These are phyloP conservation scores for Triticum urartu DNA, from an alignment of 176 grass and related monocot species.

Conservation along the genomic window DNA sequence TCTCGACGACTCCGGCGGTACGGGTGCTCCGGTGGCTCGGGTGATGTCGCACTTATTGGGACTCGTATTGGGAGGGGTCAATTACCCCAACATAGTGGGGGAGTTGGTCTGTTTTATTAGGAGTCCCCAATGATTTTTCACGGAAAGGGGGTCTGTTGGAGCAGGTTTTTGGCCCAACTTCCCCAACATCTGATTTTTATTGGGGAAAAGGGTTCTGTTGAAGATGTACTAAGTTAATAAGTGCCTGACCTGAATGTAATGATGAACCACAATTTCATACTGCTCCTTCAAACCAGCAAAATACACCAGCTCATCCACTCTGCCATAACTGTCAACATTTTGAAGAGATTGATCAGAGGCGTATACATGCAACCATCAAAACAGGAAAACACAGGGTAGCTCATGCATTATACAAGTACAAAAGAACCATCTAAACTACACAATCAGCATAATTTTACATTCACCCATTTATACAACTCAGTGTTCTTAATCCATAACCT, in stretches of 20 bases:
- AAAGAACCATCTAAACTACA: conserved; percentile 19
- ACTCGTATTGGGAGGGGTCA: too few species aligned
- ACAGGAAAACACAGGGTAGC: background rate
- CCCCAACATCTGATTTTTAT: too few species aligned
- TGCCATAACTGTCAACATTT: conserved; percentile 75
- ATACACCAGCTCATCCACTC: conserved; percentile 88
- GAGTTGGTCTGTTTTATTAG: too few species aligned
- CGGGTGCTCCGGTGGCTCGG: too few species aligned
- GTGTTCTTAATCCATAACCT: background rate
- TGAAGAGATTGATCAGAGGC: background rate
- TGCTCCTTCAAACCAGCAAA: conserved; percentile 95
- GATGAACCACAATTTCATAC: conserved; percentile 92
- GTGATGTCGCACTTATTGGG: too few species aligned
- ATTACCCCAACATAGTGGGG: too few species aligned
- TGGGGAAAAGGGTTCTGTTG: too few species aligned
- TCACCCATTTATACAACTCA: background rate
- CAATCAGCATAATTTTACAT: background rate
- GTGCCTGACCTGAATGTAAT: conserved; percentile 81
- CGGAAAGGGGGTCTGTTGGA: too few species aligned
- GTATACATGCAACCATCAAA: background rate
- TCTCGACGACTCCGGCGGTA: too few species aligned
- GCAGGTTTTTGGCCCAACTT: too few species aligned
- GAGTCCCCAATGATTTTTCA: too few species aligned
- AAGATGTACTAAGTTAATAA: conserved; percentile 5
- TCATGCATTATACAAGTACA: background rate